Base-by-base conservation (phyloP, 1,284 basidiomycete genomes). In the Mycena citricolor region DNA sequence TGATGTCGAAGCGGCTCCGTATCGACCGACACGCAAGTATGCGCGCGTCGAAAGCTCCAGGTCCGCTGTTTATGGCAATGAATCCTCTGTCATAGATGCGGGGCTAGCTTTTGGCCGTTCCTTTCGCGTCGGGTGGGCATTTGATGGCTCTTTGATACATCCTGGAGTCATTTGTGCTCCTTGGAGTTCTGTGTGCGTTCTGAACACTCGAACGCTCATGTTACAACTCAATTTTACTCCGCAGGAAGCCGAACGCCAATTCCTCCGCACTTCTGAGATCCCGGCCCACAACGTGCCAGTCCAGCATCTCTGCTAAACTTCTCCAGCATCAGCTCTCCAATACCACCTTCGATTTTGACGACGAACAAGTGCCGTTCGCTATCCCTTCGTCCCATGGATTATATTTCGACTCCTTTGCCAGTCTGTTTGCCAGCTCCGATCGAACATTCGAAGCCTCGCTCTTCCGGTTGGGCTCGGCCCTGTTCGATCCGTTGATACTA, bases 111-210 rank as follows among this genome's bases (percentile, higher is more conserved):
- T 94, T 44, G 94, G 93, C 13, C 79, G 93, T 21, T 92, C 90
- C 17, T 97, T 94, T 66, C 79, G 94, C 37, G 90, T 88, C 5
- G 85, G 90, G 2, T 98, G 93, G 91, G 91, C 94, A 12, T 86
- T 90, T 0, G 77, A 80, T 34, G 91, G 90, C 1, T 74, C 71
- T 33, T 62, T 97, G 13, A 83, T 85, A 20, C 87, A 94, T 66
- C 66, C 88, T 16, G 91, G 90, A 19, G 72, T 73, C 45, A 64
- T 94, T 32, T 85, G 83, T 60, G 73, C 74, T 2, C 79, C 82
- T 7, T 65, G 55, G 5, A 66, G 68, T 45, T 63, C 67, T 46
- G 55, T 65, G 79, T 83, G 67, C 11, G 31, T 44, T n/a, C 16
- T 39, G 23, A 4, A 39, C 13, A 10, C 47, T 40, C 44, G 26